Evolutionary conservation across 1,284 basidiomycete species (phyloP).

Genomic region (Cutaneotrichosporon dermatis): DNA sequence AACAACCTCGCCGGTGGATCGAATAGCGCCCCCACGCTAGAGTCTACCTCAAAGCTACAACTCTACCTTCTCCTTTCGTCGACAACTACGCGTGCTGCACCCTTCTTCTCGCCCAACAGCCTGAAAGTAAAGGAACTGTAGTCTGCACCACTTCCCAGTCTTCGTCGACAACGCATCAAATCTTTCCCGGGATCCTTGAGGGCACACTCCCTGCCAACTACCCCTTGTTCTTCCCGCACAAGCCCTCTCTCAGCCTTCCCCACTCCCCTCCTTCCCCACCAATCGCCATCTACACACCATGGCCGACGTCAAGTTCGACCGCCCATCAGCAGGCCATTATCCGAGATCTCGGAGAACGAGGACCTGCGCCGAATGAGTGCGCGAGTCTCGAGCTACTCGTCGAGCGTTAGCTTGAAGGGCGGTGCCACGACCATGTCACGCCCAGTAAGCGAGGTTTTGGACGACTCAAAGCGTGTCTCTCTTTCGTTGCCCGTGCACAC

Average conservation of each 20-base stretch:
- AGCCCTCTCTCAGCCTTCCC: neutral
- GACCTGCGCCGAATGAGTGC: conserved; percentile 16
- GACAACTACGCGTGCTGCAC: too few relatives aligned
- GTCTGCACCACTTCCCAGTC: neutral
- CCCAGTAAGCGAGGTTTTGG: conserved; percentile 31
- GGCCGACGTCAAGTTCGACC: conserved; percentile 9
- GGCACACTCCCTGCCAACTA: neutral
- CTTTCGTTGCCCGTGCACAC: conserved; percentile 30
- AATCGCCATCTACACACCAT: neutral
- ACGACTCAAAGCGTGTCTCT: conserved; percentile 25
- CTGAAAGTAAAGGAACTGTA: too few relatives aligned
- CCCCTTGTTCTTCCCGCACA: conserved; percentile 1
- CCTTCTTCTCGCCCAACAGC: too few relatives aligned
- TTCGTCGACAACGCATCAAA: neutral
- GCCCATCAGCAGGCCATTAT: conserved; percentile 15
- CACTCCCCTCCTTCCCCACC: neutral
- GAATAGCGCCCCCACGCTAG: neutral
- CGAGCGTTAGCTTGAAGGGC: conserved; percentile 17
- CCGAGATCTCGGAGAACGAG: conserved; percentile 22
- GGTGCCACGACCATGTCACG: conserved; percentile 11
- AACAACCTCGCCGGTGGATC: neutral
- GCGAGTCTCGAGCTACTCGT: conserved; percentile 19
- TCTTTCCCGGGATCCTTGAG: neutral
- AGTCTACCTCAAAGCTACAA: too few relatives aligned
- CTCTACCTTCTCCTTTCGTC: too few relatives aligned